phyloP scores from a whole-genome alignment of 192 early-diverging fungal species.

The Coemansia asiatica region DNA sequence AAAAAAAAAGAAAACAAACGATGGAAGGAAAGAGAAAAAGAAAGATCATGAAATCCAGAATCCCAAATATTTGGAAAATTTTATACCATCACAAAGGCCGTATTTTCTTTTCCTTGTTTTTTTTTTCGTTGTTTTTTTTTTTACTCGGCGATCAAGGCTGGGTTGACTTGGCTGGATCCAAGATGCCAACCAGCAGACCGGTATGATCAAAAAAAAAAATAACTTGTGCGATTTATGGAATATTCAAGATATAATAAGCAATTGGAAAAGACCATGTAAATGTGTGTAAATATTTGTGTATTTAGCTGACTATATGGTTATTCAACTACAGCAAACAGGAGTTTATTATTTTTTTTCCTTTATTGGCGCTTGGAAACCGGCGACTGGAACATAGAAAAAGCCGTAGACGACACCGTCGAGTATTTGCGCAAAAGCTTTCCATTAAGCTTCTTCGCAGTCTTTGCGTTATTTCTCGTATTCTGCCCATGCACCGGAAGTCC shows the following conservation, averaged over 20 bases:
- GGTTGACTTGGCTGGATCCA: background rate
- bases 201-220: background rate
- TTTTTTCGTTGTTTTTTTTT: background rate
- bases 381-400: constrained; percentile 35
- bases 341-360: no score
- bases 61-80: no score
- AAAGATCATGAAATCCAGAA: background rate
- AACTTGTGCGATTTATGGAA: no score
- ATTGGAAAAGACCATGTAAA: no score
- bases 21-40: background rate
- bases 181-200: background rate
- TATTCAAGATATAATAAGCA: no score
- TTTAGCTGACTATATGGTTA: no score
- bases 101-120: no score
- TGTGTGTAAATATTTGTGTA: no score
- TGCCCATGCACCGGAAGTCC: constrained; percentile 89
- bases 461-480: constrained; percentile 80
- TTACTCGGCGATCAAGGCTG: no score
- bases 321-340: no score
- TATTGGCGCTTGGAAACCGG: constrained; percentile 33
- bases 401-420: constrained; percentile 33
- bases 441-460: constrained; percentile 86
- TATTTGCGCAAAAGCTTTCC: constrained; percentile 49
- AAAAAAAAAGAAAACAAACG: constrained; percentile 1
- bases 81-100: no score